phyloP scores from a whole-genome alignment of 768 basidiomycete genomes.

The Pisolithus tinctorius region DNA sequence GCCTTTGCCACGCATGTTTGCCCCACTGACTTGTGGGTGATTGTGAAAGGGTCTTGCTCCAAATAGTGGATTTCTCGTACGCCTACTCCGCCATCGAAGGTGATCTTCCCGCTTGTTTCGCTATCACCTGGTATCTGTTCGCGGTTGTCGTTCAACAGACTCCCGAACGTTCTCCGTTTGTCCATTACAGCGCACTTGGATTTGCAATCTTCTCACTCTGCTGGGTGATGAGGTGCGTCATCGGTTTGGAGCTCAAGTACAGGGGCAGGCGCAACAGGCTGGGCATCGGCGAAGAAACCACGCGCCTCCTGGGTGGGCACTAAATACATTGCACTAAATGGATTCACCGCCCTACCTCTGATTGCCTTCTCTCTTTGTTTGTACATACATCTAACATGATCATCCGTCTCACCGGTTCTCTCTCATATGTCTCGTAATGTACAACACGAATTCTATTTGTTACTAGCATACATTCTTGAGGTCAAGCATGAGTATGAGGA shows the following conservation, averaged over 20 bases:
- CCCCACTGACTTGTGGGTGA: neutral
- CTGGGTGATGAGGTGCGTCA: conserved; percentile 53
- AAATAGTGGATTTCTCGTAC: conserved; percentile 54
- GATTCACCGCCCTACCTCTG: too few species aligned
- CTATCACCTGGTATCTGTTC: conserved; percentile 60
- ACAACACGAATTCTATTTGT: too few species aligned
- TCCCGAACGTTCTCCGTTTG: conserved; percentile 39
- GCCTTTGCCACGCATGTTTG: neutral
- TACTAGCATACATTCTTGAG: too few species aligned
- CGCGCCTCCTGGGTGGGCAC: conserved; percentile 25
- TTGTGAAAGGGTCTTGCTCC: conserved; percentile 42
- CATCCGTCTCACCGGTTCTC: too few species aligned
- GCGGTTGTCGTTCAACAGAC: conserved; percentile 54
- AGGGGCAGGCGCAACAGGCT: conserved; percentile 26
- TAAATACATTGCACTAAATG: neutral
- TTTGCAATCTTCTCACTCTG: conserved; percentile 59
- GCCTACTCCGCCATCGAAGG: conserved; percentile 60
- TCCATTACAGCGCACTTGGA: conserved; percentile 62
- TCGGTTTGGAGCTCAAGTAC: conserved; percentile 32
- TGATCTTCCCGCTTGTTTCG: conserved; percentile 62
- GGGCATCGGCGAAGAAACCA: conserved; percentile 26
- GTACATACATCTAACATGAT: neutral
- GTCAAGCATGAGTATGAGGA: too few species aligned
- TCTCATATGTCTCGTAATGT: too few species aligned
- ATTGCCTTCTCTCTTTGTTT: neutral